A percentile compares a stretch with the other conserved stretches of the same genome.
phyloP scores from a whole-genome alignment of 2,329 filamentous ascomycete genomes.

The Colletotrichum sublineola region DNA sequence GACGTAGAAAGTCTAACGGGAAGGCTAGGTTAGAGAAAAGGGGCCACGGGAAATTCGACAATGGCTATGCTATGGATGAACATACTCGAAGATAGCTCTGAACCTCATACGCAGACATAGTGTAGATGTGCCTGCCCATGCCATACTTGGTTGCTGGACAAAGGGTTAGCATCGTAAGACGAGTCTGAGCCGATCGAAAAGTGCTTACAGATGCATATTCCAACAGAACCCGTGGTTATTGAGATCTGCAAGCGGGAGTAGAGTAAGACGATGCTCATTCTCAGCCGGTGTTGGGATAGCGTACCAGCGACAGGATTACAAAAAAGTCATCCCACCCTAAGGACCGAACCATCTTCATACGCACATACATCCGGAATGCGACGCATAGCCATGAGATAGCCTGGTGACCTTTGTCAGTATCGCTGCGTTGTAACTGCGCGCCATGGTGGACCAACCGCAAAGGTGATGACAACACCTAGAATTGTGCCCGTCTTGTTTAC shows the following conservation, averaged over 20 bases:
- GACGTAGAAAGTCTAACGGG: constrained; percentile 50
- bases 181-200: too few species aligned
- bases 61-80: not conserved
- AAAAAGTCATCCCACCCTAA: constrained; percentile 54
- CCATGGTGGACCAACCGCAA: constrained; percentile 44
- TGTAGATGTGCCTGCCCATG: constrained; percentile 46
- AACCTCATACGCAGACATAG: constrained; percentile 38
- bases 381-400: constrained; percentile 49
- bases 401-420: constrained; percentile 38
- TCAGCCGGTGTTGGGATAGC: constrained; percentile 34
- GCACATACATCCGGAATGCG: constrained; percentile 47
- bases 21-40: not conserved
- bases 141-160: constrained; percentile 45
- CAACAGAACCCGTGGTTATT: constrained; percentile 21
- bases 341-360: constrained; percentile 46
- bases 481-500: constrained; percentile 49
- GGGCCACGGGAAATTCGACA: not conserved
- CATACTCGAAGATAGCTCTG: constrained; percentile 46
- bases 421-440: rapidly evolving
- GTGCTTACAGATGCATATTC: constrained; percentile 29
- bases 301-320: constrained; percentile 51
- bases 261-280: not conserved
- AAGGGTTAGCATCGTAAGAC: not conserved
- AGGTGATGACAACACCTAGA: constrained; percentile 48
- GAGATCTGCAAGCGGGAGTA: not conserved